Base-by-base conservation (phyloP, 2,329 filamentous ascomycete species). In the Ophiocordyceps camponoti-floridani region DNA sequence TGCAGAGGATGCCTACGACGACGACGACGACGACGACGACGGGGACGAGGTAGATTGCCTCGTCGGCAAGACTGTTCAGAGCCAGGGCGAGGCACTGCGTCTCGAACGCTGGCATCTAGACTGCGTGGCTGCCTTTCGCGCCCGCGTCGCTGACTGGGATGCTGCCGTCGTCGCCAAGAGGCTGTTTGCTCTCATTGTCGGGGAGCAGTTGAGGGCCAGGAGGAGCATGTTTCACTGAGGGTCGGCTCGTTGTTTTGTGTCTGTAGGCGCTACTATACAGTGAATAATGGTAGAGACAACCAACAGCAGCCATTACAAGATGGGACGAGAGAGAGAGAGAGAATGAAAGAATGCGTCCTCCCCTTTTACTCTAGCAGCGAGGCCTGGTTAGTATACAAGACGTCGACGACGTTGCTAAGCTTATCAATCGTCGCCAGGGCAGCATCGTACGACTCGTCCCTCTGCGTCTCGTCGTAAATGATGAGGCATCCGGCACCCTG, bases 401-500 rank as follows among this genome's bases (percentile, higher is more conserved):
- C 86, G 64, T 98, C 93, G 50, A 98, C 93, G 52, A 98, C 91
- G 59, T 82, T 93, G 69, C 87, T 89, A 63, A 98, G 66, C 77
- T 95, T 96, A 61, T 94, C 89, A 53, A 98, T 94, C 3, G 91
- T 98, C 49, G 85, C 79, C 57, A 98, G 70, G 4, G 93, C 93
- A 12, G 88, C 83, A 62, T 96, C 91, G 59, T 98, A 98, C 31
- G 84, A 82, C 66, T 89, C 81, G 61, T 98, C 91, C 51, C 88
- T 77, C 61, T 93, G 82, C 13, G 84, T 85, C 75, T 98, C 91
- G 58, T 98, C 91, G 58, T 82, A 98, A 54, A 98, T 86, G 63
- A 95, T 94, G 60, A 98, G 73, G 63, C 93, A 96, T 37, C 89
- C 89, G n/a, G 87, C 85, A 43, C 91, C 91, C 66, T 98, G 91